A percentile compares a stretch with the other conserved stretches of the same genome.
Conservation (phyloP, 2,329 filamentous ascomycete genomes). For the Knoxdaviesia proteae region DNA sequence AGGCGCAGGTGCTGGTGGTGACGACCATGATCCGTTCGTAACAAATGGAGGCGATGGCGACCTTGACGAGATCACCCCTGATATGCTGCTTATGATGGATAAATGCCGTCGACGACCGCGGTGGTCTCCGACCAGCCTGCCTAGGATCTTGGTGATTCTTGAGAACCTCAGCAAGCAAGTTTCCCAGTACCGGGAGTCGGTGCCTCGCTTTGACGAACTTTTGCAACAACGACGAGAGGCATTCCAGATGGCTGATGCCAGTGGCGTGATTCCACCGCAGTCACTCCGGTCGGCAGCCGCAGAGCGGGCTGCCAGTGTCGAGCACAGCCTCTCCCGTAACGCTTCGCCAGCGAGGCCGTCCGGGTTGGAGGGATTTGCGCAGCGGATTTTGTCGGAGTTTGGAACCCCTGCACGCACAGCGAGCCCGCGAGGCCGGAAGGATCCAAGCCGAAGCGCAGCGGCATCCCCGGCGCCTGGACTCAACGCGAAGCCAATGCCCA, state of each 20-base stretch:
- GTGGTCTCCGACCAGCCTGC: constrained; percentile 28
- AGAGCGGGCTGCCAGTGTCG: constrained; percentile 10
- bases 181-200: constrained; percentile 35
- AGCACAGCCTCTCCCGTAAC: constrained; percentile 21
- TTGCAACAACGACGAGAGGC: constrained; percentile 43
- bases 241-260: constrained; percentile 37
- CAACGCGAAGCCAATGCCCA: constrained; percentile 9
- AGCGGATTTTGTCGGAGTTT: constrained; percentile 39
- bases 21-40: constrained; percentile 12
- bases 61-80: constrained; percentile 15
- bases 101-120: constrained; percentile 28
- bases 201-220: constrained; percentile 54
- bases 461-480: not conserved
- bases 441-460: constrained; percentile 11
- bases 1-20: constrained; percentile 11
- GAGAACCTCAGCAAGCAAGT: constrained; percentile 42
- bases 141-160: constrained; percentile 34
- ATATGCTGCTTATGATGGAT: too few species aligned
- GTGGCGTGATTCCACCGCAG: constrained; percentile 16
- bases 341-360: constrained; percentile 31
- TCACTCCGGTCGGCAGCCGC: constrained; percentile 8
- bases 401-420: constrained; percentile 22
- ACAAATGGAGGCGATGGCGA: constrained; percentile 7
- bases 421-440: too few species aligned
- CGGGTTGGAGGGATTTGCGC: constrained; percentile 38